Base-by-base conservation (phyloP, 176 grass and related monocot genomes). In the Canna indica region DNA sequence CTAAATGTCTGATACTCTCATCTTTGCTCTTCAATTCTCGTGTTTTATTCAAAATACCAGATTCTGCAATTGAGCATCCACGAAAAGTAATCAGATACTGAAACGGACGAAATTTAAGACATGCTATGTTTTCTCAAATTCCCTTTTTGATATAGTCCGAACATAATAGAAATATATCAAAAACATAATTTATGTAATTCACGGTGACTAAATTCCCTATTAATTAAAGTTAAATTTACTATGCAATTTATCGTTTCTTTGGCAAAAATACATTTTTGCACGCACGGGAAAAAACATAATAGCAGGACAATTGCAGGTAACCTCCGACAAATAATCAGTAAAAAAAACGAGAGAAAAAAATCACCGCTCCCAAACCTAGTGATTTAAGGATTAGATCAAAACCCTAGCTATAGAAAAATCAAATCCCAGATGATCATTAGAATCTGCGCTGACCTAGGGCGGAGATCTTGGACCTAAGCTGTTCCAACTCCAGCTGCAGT, bases 21-120 rank as follows among this genome's bases (percentile, higher is more conserved):
- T 90, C 78, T 79, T 99, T 99, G 66, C 68, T 77, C 72, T 84
- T 85, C 44, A 90, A 78, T 63, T 88, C 84, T 73, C 81, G 46
- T 25, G 47, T 75, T 79, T 81, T 81, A 14, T 68, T 62, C 13
- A 57, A 68, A 56, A 90, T 81, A 60, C 74, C 81, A 0, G 69
- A 77, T 73, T 91, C 93, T 96, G 75, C 33, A 68, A 42, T 42
- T 36, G 59, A 59, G 44, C 41, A 30, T 61, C 15, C 14, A 48
- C 31, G n/a, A 17, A 28, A 17, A 36, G n/a, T 17, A 15, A 4
- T 73, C 24, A 38, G 4, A 36, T 20, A 59, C 13, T 33, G 10
- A 1, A 59, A 59, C 3, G 35, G 5, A 67, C 7, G 25, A 27
- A 7, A 31, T 1, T 41, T 7, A 29, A 16, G 41, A 73, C 7